Evolutionary conservation across 2,329 filamentous ascomycete genomes (phyloP).

Genomic region (Neofusicoccum kwambonambiense): DNA sequence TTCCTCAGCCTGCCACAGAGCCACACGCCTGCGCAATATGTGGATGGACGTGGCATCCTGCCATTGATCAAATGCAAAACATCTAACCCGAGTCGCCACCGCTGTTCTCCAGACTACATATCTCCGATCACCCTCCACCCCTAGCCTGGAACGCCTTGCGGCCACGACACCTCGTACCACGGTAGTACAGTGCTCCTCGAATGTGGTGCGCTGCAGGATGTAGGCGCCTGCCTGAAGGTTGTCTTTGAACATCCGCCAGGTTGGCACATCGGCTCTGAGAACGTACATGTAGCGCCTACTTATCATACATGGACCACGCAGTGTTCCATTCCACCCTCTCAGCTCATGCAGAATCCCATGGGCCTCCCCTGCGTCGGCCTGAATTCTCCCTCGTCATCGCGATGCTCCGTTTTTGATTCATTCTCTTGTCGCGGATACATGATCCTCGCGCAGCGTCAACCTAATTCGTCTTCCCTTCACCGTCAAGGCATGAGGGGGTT

Average conservation of each 20-base stretch:
- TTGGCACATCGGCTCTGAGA: neutral
- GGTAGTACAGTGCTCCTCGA: neutral
- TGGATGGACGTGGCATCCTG: neutral
- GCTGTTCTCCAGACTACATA: neutral
- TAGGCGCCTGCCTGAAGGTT: neutral
- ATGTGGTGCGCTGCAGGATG: neutral
- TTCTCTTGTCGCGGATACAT: neutral
- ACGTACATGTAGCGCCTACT: neutral
- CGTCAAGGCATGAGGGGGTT: neutral
- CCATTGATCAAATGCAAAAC: neutral
- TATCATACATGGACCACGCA: neutral
- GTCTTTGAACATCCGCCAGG: neutral
- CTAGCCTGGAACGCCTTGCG: neutral
- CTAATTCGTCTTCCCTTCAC: neutral
- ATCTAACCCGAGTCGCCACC: neutral
- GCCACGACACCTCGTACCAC: neutral
- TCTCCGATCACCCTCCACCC: neutral
- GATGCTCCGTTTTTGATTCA: neutral
- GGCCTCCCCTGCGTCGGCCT: neutral
- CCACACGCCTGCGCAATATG: neutral
- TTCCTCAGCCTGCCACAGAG: too few species aligned
- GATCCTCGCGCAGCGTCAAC: neutral
- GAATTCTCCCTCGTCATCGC: neutral
- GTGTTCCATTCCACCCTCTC: neutral
- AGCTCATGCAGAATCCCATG: neutral